phyloP scores from a whole-genome alignment of 495 filamentous ascomycete species.

The Friedmanniomyces endolithicus region DNA sequence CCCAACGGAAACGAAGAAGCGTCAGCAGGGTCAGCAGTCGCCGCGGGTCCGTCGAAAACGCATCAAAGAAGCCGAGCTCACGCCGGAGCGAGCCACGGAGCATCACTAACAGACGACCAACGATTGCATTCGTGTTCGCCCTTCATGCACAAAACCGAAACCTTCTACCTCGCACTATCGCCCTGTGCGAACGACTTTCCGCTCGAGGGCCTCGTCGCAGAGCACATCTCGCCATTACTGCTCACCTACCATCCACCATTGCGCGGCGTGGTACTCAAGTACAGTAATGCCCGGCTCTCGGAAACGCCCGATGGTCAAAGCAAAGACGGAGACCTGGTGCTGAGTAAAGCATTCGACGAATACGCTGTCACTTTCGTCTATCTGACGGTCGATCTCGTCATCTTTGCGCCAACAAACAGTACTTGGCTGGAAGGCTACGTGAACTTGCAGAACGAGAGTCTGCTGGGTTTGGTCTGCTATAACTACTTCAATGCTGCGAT shows the following conservation, averaged over 20 bases:
- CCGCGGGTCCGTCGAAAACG: background rate
- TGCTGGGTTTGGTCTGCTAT: conserved; percentile 56
- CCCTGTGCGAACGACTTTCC: conserved; percentile 52
- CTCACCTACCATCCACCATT: conserved; percentile 64
- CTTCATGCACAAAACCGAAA: conserved; percentile 49
- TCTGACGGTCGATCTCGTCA: conserved; percentile 59
- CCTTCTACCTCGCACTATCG: conserved; percentile 58
- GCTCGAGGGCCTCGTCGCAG: conserved; percentile 53
- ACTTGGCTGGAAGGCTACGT: conserved; percentile 51
- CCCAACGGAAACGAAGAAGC: background rate
- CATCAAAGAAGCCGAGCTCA: background rate
- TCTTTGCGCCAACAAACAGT: conserved; percentile 52
- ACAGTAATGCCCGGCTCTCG: conserved; percentile 41
- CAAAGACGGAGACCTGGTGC: conserved; percentile 26
- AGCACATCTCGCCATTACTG: conserved; percentile 64
- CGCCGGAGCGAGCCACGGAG: background rate
- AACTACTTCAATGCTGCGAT: conserved; percentile 69
- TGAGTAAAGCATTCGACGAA: conserved; percentile 48
- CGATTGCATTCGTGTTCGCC: conserved; percentile 32
- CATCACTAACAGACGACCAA: background rate
- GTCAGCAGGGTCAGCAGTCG: background rate
- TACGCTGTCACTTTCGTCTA: conserved; percentile 58
- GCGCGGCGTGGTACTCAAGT: conserved; percentile 57
- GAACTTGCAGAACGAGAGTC: conserved; percentile 59
- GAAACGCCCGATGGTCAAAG: conserved; percentile 23